Evolutionary conservation across 768 basidiomycete species (phyloP), one percentile per base, ranked within the genome.

Genomic region (Boletus pseudo-olivaceus): DNA sequence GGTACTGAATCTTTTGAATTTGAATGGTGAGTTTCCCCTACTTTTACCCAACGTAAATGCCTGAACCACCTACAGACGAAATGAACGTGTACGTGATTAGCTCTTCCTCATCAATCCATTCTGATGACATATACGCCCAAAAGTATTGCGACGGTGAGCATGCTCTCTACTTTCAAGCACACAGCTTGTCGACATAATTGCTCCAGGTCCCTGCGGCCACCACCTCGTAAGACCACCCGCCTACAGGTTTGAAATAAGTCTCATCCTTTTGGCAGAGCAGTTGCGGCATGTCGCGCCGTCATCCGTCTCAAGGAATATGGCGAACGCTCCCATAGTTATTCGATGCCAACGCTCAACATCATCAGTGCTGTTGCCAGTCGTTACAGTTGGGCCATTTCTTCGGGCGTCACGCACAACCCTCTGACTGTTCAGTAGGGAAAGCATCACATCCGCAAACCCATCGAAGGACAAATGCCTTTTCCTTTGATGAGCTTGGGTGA

Each of bases 211-310:
- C 86, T 27, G 84, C 85, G 35, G 84, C 85, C 17, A 78, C 81
- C 5, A 73, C 85, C 54, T 83, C 84, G 85, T 87, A 71, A 53
- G 70, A 49, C n/a, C 17, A 26, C 27, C 46, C 26, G 10, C 23
- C 6, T n/a, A 5, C 39, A 15, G 0, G 12, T n/a, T 19, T 38
- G 3, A 15, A 47, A 19, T 6, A n/a, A 34, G 11, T 7, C 56
- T 65, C 23, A 65, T 33, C 34, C 41, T n/a, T n/a, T 38, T 49
- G 35, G 19, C 44, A 65, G 64, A 40, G 64, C 65, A 10, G 11
- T 65, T 51, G 83, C 85, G 20, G 82, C 87, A 29, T 84, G 84
- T 66, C 80, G 87, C 41, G 64, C 83, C 29, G 86, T 88, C 42
- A 84, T 86, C 65, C 77, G 84, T 55, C 73, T 88, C 23, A 76